These are phyloP conservation scores for Urostyla sp. DNA, from an alignment of 73 alveolate species.

Conservation along the genomic window DNA sequence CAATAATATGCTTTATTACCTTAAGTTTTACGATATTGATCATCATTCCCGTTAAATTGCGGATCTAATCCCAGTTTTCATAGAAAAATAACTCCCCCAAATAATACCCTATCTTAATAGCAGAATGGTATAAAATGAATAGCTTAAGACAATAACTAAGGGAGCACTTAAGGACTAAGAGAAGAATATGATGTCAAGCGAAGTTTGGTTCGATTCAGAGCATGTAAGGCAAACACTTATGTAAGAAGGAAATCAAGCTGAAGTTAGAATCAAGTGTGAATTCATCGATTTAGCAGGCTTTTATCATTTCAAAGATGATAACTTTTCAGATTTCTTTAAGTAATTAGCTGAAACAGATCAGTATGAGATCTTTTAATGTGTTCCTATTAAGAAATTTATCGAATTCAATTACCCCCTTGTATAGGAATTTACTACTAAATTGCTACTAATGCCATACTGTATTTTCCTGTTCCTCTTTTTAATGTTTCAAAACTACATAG, in stretches of 20 bases:
- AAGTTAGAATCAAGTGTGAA: conserved; percentile 14
- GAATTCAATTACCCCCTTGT: conserved; percentile 41
- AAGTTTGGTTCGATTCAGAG: conserved; percentile 17
- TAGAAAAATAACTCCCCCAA: conserved; percentile 8
- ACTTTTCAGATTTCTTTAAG: conserved; percentile 32
- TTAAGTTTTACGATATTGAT: conserved; percentile 30
- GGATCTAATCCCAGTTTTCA: conserved; percentile 9
- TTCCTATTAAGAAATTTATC: conserved; percentile 3
- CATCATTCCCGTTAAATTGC: conserved; percentile 32
- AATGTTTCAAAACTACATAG: background rate
- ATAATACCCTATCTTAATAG: conserved; percentile 6
- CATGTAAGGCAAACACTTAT: background rate
- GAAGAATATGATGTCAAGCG: background rate
- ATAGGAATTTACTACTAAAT: background rate
- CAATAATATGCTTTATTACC: conserved; percentile 18
- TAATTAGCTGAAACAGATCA: conserved; percentile 17
- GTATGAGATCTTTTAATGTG: background rate
- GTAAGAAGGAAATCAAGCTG: background rate
- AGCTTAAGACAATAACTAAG: conserved; percentile 16
- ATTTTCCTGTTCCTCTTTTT: conserved; percentile 3
- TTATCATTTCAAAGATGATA: background rate
- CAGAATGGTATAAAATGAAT: conserved; percentile 14
- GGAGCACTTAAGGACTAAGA: conserved; percentile 13
- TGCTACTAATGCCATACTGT: conserved; percentile 25
- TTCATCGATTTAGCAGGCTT: conserved; percentile 35